These are phyloP conservation scores for Ceratobasidium sp. DNA, from an alignment of 1,284 basidiomycete genomes.

Conservation along the genomic window DNA sequence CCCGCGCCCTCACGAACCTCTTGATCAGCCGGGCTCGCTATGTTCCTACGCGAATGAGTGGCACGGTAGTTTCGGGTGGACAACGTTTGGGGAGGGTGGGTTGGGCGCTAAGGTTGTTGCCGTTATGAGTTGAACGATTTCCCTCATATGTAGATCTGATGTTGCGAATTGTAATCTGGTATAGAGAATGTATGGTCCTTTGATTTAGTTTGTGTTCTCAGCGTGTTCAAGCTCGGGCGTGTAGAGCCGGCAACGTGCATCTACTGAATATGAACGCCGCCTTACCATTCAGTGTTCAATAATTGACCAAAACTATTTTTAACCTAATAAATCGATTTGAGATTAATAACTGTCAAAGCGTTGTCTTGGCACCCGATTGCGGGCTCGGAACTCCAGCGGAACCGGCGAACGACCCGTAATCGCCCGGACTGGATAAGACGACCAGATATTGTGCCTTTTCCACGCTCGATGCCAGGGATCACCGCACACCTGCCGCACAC, in stretches of 20 bases:
- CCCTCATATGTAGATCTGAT: too few relatives aligned
- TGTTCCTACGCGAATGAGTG: background rate
- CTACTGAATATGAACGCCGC: too few relatives aligned
- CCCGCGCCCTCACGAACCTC: background rate
- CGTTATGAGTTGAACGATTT: too few relatives aligned
- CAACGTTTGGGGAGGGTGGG: too few relatives aligned
- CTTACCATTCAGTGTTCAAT: too few relatives aligned
- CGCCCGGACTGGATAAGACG: background rate
- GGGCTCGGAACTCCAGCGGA: background rate
- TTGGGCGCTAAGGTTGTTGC: too few relatives aligned
- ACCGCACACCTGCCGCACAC: constrained; percentile 1
- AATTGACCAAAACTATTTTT: background rate
- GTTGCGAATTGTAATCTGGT: too few relatives aligned
- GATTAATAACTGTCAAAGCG: background rate
- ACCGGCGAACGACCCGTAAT: background rate
- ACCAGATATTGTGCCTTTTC: background rate
- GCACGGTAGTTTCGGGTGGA: background rate
- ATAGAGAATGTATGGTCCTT: background rate
- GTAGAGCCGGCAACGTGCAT: too few relatives aligned
- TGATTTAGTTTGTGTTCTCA: too few relatives aligned
- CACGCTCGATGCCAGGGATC: constrained; percentile 4
- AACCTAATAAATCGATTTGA: background rate
- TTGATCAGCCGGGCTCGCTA: background rate
- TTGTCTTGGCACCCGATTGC: background rate
- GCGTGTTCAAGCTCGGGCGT: too few relatives aligned